Evolutionary conservation across 2,329 filamentous ascomycete genomes (phyloP).

Genomic region (Verticillium nonalfalfae): DNA sequence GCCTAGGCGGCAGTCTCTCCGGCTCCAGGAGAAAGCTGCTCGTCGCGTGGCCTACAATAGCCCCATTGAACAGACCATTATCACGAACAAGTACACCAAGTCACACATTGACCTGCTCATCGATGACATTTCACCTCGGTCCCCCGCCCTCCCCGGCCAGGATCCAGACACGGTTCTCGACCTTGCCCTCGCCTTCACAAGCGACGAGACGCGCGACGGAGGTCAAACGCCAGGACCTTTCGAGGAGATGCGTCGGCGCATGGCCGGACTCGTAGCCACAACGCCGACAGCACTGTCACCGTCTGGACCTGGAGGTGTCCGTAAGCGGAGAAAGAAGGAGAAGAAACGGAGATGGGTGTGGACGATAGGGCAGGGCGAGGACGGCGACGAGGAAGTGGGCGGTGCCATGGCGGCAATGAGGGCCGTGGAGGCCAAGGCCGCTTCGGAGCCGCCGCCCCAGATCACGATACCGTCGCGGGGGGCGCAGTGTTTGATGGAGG

Average conservation of each 20-base stretch:
- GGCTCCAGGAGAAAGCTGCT: conserved; percentile 46
- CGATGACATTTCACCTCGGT: conserved; percentile 48
- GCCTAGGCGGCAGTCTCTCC: conserved; percentile 45
- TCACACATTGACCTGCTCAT: conserved; percentile 58
- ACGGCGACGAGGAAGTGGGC: conserved; percentile 34
- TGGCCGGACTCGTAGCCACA: conserved; percentile 40
- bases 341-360: conserved; percentile 61
- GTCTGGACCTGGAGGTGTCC: conserved; percentile 32
- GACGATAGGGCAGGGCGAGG: conserved; percentile 53
- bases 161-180: conserved; percentile 39
- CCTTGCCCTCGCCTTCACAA: conserved; percentile 42
- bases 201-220: conserved; percentile 51
- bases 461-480: conserved; percentile 8
- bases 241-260: conserved; percentile 54
- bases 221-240: conserved; percentile 58
- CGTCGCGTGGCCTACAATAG: conserved; percentile 56
- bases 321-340: conserved; percentile 49
- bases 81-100: conserved; percentile 53
- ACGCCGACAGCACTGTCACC: conserved; percentile 36
- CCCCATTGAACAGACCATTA: conserved; percentile 58
- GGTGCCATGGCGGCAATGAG: conserved; percentile 34
- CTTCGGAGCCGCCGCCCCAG: conserved; percentile 14
- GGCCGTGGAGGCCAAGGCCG: conserved; percentile 19
- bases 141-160: conserved; percentile 24
- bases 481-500: conserved; percentile 10